Base-by-base conservation (phyloP, 352 stramenopile genomes). In the Thraustochytrium striatum region DNA sequence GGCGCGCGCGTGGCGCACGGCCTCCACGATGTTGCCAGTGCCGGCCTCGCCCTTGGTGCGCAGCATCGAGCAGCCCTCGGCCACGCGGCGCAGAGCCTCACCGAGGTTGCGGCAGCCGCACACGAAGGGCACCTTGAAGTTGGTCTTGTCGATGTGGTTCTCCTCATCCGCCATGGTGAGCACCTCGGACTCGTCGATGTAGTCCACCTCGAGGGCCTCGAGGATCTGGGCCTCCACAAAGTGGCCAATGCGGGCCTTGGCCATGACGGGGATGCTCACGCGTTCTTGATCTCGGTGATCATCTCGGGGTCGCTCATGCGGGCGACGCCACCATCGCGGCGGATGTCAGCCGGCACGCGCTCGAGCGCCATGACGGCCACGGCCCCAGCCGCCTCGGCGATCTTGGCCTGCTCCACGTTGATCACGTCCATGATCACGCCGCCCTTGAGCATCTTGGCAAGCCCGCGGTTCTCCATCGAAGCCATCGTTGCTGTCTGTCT, bases 221-320 rank as follows among this genome's bases (percentile, higher is more conserved):
- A 99, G 87, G 82, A 99, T 98, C 85, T 99, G 95, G 0, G 95
- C 93, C 86, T 99, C 95, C 11, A 99, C 95, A 83, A 98, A 98
- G 87, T 99, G 95, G 78, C 95, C 95, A 80, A 99, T 99, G 75
- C 95, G 92, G 33, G 90, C 92, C 88, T 99, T 99, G 57, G 95
- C 95, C 95, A 99, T 99, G 43, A 99, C 95, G 16, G 95, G 95
- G 82, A 99, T 99, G 38, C 93, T 98, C 41, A 99, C 95, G 11
- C 94, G 80, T 97, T 96, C 87, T 99, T 98, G 86, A 99, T 99
- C 82, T 94, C 92, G 47, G 94, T 88, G 82, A 99, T 98, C 89
- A 99, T 97, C 75, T 93, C 82, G 16, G 95, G 95, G 86, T 99
- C 95, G 47, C 90, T 97, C 94, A 98, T 98, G 69, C 95, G 93